A percentile compares a stretch with the other conserved stretches of the same genome.
phyloP scores from a whole-genome alignment of 2,329 filamentous ascomycete species.

The Trichoderma semiorbis region DNA sequence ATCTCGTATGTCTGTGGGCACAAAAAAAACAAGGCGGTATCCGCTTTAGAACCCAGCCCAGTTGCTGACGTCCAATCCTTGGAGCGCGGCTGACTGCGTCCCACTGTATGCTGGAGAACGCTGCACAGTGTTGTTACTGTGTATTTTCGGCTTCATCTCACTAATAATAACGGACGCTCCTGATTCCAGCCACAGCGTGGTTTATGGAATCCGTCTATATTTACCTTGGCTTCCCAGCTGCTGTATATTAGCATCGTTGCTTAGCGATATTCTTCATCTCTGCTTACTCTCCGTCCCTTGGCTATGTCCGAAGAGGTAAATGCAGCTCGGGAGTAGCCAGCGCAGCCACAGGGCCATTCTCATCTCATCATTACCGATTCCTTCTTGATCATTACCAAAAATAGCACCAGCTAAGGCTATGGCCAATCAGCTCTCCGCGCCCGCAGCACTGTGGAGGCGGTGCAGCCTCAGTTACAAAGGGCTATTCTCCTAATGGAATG shows the following conservation, averaged over 20 bases:
- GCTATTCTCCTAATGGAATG: not conserved
- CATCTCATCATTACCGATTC: conserved; percentile 12
- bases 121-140: not conserved
- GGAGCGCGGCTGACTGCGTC: conserved; percentile 17
- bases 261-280: conserved; percentile 8
- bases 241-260: not conserved
- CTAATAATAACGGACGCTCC: conserved; percentile 6
- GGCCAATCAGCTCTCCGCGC: conserved; percentile 2
- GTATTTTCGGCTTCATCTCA: not conserved
- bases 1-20: conserved; percentile 10
- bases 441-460: conserved; percentile 15
- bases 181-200: conserved; percentile 7
- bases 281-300: not conserved
- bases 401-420: not conserved
- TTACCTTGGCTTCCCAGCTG: not conserved
- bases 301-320: not conserved
- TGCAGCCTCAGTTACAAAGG: conserved; percentile 5
- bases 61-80: conserved; percentile 19
- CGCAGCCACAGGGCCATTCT: conserved; percentile 12
- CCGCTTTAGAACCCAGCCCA: conserved; percentile 16
- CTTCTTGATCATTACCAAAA: conserved; percentile 11
- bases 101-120: conserved; percentile 6
- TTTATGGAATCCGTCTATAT: not conserved
- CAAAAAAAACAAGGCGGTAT: conserved; percentile 9
- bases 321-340: not conserved